Evolutionary conservation across 2,329 filamentous ascomycete species (phyloP).

Genomic region (Dothideomycetidae sp.): DNA sequence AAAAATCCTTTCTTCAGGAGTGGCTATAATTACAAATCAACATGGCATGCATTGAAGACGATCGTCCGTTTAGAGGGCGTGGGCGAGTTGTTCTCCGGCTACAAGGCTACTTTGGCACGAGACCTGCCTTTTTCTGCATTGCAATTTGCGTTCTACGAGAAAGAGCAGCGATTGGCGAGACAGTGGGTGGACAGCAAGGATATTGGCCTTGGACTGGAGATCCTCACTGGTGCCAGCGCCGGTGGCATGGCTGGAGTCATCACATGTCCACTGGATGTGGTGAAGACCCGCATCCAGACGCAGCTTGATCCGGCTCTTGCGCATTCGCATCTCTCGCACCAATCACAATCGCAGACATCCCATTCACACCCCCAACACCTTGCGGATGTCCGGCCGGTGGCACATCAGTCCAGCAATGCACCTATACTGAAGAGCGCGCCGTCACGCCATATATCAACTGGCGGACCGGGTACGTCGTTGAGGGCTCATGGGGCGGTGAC

Average conservation of each 20-base stretch:
- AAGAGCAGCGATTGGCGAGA: constrained; percentile 72
- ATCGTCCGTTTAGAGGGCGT: constrained; percentile 74
- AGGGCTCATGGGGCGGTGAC: constrained; percentile 63
- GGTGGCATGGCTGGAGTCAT: constrained; percentile 87
- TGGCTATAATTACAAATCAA: constrained; percentile 90
- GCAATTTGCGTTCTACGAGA: constrained; percentile 97
- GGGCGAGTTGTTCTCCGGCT: constrained; percentile 84
- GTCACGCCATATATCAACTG: constrained; percentile 71
- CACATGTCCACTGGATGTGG: constrained; percentile 90
- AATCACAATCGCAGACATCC: constrained; percentile 4
- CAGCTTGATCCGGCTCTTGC: constrained; percentile 51
- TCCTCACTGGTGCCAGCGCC: constrained; percentile 76
- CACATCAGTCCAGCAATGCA: not conserved
- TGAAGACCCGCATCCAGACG: constrained; percentile 92
- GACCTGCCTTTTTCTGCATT: constrained; percentile 92
- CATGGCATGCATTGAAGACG: constrained; percentile 67
- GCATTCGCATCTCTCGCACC: constrained; percentile 3
- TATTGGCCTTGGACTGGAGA: constrained; percentile 72
- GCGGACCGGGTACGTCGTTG: constrained; percentile 71
- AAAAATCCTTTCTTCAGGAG: constrained; percentile 91
- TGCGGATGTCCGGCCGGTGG: not conserved
- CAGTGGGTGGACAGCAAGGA: constrained; percentile 65
- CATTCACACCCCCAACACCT: not conserved
- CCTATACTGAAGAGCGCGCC: constrained; percentile 13
- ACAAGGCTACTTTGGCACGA: constrained; percentile 85